Conservation (phyloP, 164 flowering plant genomes). For the Chloranthus sessilifolius region DNA sequence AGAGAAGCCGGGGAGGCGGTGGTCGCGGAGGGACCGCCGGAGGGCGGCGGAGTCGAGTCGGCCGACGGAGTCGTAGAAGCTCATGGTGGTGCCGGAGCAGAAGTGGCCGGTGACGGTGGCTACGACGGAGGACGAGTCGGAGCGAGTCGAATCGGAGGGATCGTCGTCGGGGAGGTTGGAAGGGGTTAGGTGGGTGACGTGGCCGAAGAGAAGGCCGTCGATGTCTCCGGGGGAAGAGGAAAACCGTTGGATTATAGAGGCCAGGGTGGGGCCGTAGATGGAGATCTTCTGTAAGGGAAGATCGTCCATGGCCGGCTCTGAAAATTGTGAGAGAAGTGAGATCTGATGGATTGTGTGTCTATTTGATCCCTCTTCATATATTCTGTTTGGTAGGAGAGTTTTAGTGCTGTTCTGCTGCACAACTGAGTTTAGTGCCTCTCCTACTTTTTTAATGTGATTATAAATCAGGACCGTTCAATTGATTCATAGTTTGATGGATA, state of each 20-base stretch:
- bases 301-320: slow-evolving; percentile 54
- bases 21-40: slow-evolving; percentile 45
- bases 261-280: slow-evolving; percentile 73
- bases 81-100: slow-evolving; percentile 34
- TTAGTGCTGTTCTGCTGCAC: too few species aligned
- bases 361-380: too few species aligned
- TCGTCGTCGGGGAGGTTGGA: slow-evolving; percentile 63
- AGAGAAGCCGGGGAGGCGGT: slow-evolving; percentile 70
- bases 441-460: too few species aligned
- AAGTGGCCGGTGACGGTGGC: slow-evolving; percentile 56
- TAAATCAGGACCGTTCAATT: too few species aligned
- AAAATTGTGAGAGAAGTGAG: too few species aligned
- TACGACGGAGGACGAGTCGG: slow-evolving; percentile 24
- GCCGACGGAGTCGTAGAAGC: slow-evolving; percentile 56
- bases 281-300: slow-evolving; percentile 52
- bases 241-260: slow-evolving; percentile 80
- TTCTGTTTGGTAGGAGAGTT: too few species aligned
- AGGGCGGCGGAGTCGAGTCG: slow-evolving; percentile 28
- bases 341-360: neutral
- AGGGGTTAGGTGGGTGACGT: slow-evolving; percentile 36
- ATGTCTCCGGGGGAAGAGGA: slow-evolving; percentile 52
- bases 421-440: too few species aligned
- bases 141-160: slow-evolving; percentile 23
- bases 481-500: too few species aligned
- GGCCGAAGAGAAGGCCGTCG: slow-evolving; percentile 87